These are phyloP conservation scores for Ophiostoma tasmaniense DNA, from an alignment of 2,329 filamentous ascomycete genomes.

Conservation along the genomic window DNA sequence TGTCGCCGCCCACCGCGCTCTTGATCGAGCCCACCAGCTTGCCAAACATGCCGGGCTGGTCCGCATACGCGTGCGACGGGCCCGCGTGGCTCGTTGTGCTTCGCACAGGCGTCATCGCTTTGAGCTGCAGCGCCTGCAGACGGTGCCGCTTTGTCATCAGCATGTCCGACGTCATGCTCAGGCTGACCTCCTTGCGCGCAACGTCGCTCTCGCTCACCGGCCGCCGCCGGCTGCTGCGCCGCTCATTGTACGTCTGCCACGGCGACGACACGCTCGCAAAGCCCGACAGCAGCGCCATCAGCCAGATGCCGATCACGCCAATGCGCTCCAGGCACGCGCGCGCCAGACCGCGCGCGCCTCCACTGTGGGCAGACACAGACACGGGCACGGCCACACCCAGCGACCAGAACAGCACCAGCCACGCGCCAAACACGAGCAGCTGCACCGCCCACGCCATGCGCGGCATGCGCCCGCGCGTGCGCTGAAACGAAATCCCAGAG, in stretches of 20 bases:
- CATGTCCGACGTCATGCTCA: constrained; percentile 74
- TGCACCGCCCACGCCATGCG: constrained; percentile 58
- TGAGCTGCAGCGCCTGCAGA: constrained; percentile 61
- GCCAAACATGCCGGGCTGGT: constrained; percentile 40
- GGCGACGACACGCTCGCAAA: constrained; percentile 83
- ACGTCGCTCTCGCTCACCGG: constrained; percentile 67
- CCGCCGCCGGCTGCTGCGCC: constrained; percentile 37
- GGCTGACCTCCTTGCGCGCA: constrained; percentile 65
- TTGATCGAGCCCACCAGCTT: constrained; percentile 59
- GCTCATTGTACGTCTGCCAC: constrained; percentile 72
- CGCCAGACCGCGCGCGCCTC: constrained; percentile 29
- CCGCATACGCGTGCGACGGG: not conserved
- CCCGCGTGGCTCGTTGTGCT: constrained; percentile 15
- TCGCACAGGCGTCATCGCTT: constrained; percentile 29
- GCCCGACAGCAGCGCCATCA: constrained; percentile 82
- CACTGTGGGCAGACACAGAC: constrained; percentile 19
- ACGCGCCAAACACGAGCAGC: constrained; percentile 51
- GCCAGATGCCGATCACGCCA: constrained; percentile 73
- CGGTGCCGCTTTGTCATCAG: constrained; percentile 65
- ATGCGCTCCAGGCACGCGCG: constrained; percentile 58
- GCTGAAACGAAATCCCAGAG: constrained; percentile 54
- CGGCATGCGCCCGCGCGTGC: constrained; percentile 48
- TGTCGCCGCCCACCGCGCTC: constrained; percentile 45
- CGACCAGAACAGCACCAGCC: constrained; percentile 71
- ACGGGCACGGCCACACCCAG: constrained; percentile 51